A percentile compares a stretch with the other conserved stretches of the same genome.
Conservation (phyloP, 257 asterid genomes). For the Solanum pennellii region DNA sequence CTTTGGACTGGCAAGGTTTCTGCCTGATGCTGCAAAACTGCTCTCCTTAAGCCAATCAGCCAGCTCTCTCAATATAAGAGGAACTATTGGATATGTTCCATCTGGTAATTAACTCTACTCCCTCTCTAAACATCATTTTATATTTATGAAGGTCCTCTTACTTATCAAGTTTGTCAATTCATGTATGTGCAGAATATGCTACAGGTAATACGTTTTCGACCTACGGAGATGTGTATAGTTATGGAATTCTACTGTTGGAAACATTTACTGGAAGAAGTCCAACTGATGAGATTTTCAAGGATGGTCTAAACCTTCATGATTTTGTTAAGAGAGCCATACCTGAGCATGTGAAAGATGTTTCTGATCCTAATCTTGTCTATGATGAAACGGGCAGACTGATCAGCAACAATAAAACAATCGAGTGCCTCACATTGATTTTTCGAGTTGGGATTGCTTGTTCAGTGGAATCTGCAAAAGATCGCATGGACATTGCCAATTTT, state of each 20-base stretch:
- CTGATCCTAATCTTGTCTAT: constrained; percentile 8
- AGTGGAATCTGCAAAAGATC: background rate
- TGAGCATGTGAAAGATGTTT: background rate
- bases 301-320: constrained; percentile 5
- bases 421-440: constrained; percentile 6
- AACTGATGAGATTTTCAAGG: constrained; percentile 7
- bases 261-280: constrained; percentile 20
- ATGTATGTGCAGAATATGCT: constrained; percentile 20
- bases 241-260: constrained; percentile 17
- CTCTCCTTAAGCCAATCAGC: background rate
- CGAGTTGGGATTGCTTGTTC: constrained; percentile 12
- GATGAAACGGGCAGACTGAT: background rate
- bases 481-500: constrained; percentile 2
- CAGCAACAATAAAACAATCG: background rate
- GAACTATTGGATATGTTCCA: constrained; percentile 6
- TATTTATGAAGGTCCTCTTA: background rate
- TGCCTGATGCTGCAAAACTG: background rate
- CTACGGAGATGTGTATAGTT: constrained; percentile 24
- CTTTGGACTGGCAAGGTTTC: constrained; percentile 23
- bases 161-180: background rate
- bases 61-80: background rate
- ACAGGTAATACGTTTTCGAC: constrained; percentile 7
- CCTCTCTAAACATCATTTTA: background rate
- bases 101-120: background rate
- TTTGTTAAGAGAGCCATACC: constrained; percentile 12